phyloP scores from a whole-genome alignment of 495 filamentous ascomycete genomes.

The Stereocaulon alpinum region DNA sequence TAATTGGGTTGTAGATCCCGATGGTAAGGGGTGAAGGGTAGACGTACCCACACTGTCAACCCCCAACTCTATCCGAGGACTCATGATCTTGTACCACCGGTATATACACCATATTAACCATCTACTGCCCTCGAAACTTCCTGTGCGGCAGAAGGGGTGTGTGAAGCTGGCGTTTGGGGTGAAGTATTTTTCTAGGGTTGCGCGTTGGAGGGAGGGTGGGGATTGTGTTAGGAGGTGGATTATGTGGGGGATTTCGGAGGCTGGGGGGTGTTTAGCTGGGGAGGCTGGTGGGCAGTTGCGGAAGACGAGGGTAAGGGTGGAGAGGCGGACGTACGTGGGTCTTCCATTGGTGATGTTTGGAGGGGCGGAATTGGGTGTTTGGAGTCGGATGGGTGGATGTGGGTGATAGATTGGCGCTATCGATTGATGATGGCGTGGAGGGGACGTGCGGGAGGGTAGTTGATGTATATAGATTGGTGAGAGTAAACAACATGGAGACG shows the following conservation, averaged over 20 bases:
- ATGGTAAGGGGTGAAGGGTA: constrained; percentile 5
- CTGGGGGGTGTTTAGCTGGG: background rate
- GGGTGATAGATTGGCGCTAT: too few species aligned
- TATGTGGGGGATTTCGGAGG: constrained; percentile 45
- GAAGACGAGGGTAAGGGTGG: background rate
- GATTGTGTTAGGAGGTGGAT: constrained; percentile 59
- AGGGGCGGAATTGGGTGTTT: too few species aligned
- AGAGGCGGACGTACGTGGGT: too few species aligned
- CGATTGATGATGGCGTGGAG: too few species aligned
- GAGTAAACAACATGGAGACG: too few species aligned
- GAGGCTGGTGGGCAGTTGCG: background rate
- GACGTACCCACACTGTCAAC: constrained; percentile 57
- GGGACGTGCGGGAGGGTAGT: too few species aligned
- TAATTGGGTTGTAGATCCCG: background rate
- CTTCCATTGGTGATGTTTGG: too few species aligned
- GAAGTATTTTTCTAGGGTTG: constrained; percentile 59
- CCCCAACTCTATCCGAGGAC: constrained; percentile 57
- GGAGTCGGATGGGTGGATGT: too few species aligned
- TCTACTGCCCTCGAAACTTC: constrained; percentile 46
- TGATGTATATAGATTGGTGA: too few species aligned
- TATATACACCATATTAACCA: constrained; percentile 57
- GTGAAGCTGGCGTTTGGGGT: constrained; percentile 56
- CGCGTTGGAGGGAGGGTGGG: constrained; percentile 48
- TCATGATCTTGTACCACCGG: constrained; percentile 80
- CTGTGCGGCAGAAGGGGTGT: constrained; percentile 72